A percentile compares a stretch with the other conserved stretches of the same genome.
phyloP scores from a whole-genome alignment of 2,329 filamentous ascomycete species.

The Cytospora piceae region DNA sequence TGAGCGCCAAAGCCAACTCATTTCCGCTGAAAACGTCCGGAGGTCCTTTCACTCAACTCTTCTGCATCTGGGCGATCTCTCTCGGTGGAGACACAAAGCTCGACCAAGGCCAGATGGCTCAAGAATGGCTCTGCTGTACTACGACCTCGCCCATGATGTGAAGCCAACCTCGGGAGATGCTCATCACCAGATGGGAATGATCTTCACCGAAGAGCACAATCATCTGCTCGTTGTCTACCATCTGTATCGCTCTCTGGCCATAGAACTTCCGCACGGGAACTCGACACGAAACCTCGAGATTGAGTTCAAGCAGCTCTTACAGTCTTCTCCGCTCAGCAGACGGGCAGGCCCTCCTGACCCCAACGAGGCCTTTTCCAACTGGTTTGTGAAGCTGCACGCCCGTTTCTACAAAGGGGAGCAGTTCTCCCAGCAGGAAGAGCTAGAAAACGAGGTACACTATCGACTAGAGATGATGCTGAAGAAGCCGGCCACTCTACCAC shows the following conservation, averaged over 20 bases:
- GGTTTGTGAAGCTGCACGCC: slow-evolving; percentile 87
- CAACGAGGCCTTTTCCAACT: slow-evolving; percentile 69
- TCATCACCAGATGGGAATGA: slow-evolving; percentile 89
- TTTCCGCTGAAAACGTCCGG: slow-evolving; percentile 63
- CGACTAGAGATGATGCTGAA: slow-evolving; percentile 76
- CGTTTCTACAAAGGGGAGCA: slow-evolving; percentile 78
- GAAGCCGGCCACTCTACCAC: slow-evolving; percentile 64
- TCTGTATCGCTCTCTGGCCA: slow-evolving; percentile 80
- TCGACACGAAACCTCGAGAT: slow-evolving; percentile 77
- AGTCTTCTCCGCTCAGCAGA: slow-evolving; percentile 40
- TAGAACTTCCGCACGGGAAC: slow-evolving; percentile 73
- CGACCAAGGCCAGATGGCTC: slow-evolving; percentile 75
- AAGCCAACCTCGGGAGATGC: slow-evolving; percentile 79
- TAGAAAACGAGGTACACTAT: slow-evolving; percentile 84
- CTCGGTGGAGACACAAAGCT: slow-evolving; percentile 79
- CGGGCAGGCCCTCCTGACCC: slow-evolving; percentile 52
- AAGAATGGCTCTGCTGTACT: slow-evolving; percentile 81
- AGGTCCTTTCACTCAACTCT: slow-evolving; percentile 80
- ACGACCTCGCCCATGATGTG: slow-evolving; percentile 78
- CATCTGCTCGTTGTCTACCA: slow-evolving; percentile 88
- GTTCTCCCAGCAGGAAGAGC: slow-evolving; percentile 75
- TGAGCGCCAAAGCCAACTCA: slow-evolving; percentile 49
- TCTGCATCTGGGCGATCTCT: slow-evolving; percentile 86
- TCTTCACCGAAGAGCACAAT: slow-evolving; percentile 76
- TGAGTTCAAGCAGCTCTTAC: slow-evolving; percentile 67